Conservation (phyloP, 306 rosid species). For the Lathyrus tuberosus region DNA sequence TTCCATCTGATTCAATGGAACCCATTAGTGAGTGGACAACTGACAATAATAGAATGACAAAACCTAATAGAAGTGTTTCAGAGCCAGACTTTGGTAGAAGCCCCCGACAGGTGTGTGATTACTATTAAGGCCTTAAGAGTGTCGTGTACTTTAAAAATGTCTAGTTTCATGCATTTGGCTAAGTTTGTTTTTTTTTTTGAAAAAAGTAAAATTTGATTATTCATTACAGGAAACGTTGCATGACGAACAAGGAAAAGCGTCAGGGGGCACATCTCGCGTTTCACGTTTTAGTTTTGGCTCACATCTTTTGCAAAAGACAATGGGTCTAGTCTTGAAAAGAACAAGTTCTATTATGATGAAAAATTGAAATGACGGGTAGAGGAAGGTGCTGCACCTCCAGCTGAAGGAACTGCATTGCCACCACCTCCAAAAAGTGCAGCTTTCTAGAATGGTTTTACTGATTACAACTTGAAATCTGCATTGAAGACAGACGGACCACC, state of each 20-base stretch:
- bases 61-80: constrained; percentile 82
- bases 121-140: constrained; percentile 12
- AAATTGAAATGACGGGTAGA: constrained; percentile 93
- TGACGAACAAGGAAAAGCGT: constrained; percentile 55
- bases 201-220: constrained; percentile 38
- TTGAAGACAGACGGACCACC: constrained; percentile 58
- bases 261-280: constrained; percentile 68
- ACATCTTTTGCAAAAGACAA: constrained; percentile 73
- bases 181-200: constrained; percentile 18
- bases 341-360: constrained; percentile 90
- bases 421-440: constrained; percentile 78
- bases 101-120: constrained; percentile 73
- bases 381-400: constrained; percentile 75
- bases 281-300: constrained; percentile 85
- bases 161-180: constrained; percentile 23
- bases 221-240: constrained; percentile 55
- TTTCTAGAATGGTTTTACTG: constrained; percentile 70
- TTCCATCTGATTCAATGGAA: constrained; percentile 86
- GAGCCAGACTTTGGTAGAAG: constrained; percentile 92
- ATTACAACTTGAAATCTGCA: constrained; percentile 71
- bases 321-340: constrained; percentile 68
- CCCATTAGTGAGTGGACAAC: constrained; percentile 73
- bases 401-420: constrained; percentile 72
- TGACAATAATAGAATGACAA: constrained; percentile 53
- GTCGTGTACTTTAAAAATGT: constrained; percentile 4